Percentiles rank a stretch among this genome's conserved stretches.
Conservation (phyloP, 495 filamentous ascomycete species). For the Neurospora sp. region DNA sequence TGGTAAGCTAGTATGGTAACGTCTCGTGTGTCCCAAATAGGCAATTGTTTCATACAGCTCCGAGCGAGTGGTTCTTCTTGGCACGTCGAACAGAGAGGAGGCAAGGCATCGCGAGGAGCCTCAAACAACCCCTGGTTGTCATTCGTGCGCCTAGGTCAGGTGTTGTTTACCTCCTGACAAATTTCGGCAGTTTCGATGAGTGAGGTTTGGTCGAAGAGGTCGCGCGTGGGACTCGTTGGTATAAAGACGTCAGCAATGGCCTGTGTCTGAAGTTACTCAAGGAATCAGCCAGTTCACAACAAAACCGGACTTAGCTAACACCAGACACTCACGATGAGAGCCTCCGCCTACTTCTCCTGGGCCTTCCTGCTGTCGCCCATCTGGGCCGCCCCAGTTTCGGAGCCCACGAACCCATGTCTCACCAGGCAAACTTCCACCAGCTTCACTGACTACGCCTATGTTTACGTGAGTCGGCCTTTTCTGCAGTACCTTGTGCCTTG, state of each 20-base stretch:
- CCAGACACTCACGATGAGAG: background rate
- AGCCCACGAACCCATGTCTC: background rate
- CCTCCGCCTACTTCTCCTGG: background rate
- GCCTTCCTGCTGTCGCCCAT: background rate
- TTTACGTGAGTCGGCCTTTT: background rate
- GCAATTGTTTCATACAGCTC: background rate
- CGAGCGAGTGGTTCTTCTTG: background rate
- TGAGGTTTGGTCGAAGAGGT: background rate
- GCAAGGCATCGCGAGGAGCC: background rate
- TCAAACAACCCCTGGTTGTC: background rate
- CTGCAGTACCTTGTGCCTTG: background rate
- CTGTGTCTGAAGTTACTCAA: background rate
- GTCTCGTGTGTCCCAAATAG: background rate
- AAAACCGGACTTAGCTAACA: background rate
- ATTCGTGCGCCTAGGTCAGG: background rate
- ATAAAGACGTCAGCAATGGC: background rate
- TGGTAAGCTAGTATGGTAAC: background rate
- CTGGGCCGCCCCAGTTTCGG: background rate
- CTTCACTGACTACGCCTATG: background rate
- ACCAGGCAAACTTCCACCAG: background rate
- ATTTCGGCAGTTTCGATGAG: background rate
- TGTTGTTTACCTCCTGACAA: background rate
- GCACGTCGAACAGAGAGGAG: background rate
- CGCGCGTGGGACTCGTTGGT: background rate
- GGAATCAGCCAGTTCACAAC: background rate